Conservation (phyloP, 2,329 filamentous ascomycete species). For the Torrubiellomyces zombiae region DNA sequence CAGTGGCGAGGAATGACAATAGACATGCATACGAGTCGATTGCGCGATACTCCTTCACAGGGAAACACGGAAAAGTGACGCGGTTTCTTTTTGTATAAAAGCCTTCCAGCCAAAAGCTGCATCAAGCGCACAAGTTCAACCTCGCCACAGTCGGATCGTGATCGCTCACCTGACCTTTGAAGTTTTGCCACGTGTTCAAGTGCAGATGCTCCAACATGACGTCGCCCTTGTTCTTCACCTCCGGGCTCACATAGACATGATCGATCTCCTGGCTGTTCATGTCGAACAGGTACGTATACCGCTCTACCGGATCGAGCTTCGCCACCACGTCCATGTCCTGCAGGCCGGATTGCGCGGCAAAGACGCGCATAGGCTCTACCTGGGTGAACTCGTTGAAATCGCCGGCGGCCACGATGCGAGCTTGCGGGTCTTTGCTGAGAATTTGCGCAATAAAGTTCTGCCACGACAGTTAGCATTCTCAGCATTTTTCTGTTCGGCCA, state of each 20-base stretch:
- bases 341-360: constrained; percentile 35
- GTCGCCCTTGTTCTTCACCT: constrained; percentile 24
- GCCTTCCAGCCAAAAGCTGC: too few relatives aligned
- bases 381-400: constrained; percentile 61
- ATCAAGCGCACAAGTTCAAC: constrained; percentile 39
- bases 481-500: too few relatives aligned
- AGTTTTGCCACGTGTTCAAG: constrained; percentile 50
- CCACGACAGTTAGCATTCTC: background rate
- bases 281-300: constrained; percentile 57
- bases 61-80: too few relatives aligned
- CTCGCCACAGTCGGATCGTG: constrained; percentile 52
- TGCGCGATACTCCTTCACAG: too few relatives aligned
- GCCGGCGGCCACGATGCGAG: constrained; percentile 42
- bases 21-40: too few relatives aligned
- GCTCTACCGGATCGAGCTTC: constrained; percentile 33
- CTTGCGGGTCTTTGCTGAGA: constrained; percentile 35
- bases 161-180: constrained; percentile 41
- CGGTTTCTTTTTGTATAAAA: too few relatives aligned
- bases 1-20: constrained; percentile 5
- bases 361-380: constrained; percentile 39
- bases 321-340: constrained; percentile 45
- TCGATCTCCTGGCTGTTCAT: constrained; percentile 55
- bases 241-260: constrained; percentile 49
- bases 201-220: constrained; percentile 58
- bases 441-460: constrained; percentile 40